These are phyloP conservation scores for Cubamyces sp. DNA, from an alignment of 768 basidiomycete genomes.

Conservation along the genomic window DNA sequence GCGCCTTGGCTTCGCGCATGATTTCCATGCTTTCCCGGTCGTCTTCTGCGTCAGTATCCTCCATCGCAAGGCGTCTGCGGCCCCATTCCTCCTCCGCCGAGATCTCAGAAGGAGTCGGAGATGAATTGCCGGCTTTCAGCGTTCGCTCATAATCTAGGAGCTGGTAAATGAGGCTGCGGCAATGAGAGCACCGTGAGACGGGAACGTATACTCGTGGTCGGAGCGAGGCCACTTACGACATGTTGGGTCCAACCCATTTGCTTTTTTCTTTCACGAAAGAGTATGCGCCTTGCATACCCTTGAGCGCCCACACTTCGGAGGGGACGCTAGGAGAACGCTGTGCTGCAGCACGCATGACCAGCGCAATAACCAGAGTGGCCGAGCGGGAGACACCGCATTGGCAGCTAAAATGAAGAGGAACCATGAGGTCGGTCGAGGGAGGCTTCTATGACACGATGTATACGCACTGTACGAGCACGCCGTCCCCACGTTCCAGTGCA, in stretches of 20 bases:
- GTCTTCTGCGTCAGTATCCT: slow-evolving; percentile 55
- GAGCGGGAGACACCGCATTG: slow-evolving; percentile 94
- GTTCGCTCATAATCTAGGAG: slow-evolving; percentile 88
- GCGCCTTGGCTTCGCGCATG: slow-evolving; percentile 77
- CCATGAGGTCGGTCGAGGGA: slow-evolving; percentile 10
- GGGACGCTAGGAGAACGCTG: slow-evolving; percentile 66
- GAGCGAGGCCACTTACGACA: slow-evolving; percentile 69
- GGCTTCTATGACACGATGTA: slow-evolving; percentile 1
- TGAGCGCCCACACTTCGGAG: slow-evolving; percentile 75
- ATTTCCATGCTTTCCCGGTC: slow-evolving; percentile 60
- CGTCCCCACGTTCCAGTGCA: slow-evolving; percentile 73
- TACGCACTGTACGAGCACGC: slow-evolving; percentile 84
- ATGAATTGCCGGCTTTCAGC: slow-evolving; percentile 53
- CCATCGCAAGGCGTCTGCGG: slow-evolving; percentile 63
- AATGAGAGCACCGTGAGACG: slow-evolving; percentile 11
- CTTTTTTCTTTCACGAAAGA: slow-evolving; percentile 89
- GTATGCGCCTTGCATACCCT: slow-evolving; percentile 91
- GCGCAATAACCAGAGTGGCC: slow-evolving; percentile 86
- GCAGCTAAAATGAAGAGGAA: slow-evolving; percentile 54
- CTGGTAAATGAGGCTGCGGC: slow-evolving; percentile 84
- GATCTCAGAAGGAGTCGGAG: slow-evolving; percentile 56
- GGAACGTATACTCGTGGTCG: slow-evolving; percentile 19
- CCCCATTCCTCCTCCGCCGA: slow-evolving; percentile 82
- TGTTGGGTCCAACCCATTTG: slow-evolving; percentile 88
- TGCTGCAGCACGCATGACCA: slow-evolving; percentile 92